phyloP scores from a whole-genome alignment of 306 rosid genomes.

The Oxytropis ochrocephala region DNA sequence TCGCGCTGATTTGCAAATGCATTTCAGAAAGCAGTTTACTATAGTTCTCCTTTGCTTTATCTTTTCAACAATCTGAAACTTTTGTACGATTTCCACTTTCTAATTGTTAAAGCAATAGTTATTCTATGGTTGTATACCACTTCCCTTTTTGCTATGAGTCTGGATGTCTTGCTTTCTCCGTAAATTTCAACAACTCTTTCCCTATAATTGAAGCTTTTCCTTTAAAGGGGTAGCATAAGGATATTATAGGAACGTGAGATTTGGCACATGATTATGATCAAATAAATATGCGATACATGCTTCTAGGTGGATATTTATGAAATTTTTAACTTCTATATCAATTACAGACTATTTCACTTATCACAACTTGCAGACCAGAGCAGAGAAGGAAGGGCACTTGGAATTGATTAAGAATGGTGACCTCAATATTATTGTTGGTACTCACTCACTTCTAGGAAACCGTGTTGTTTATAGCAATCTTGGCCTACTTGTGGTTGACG shows the following conservation, averaged over 20 bases:
- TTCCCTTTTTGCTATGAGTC: not conserved
- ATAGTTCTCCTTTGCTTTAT: not conserved
- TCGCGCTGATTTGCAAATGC: not conserved
- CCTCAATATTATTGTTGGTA: constrained; percentile 81
- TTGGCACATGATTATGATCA: constrained; percentile 7
- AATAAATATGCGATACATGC: constrained; percentile 4
- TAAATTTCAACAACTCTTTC: not conserved
- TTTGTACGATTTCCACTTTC: not conserved
- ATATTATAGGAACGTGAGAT: not conserved
- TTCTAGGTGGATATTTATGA: constrained; percentile 19
- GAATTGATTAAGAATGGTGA: constrained; percentile 69
- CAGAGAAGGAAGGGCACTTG: constrained; percentile 73
- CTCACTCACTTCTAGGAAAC: constrained; percentile 92
- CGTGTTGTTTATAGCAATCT: constrained; percentile 85
- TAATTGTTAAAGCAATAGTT: not conserved
- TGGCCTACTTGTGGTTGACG: constrained; percentile 92
- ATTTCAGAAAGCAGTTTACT: not conserved
- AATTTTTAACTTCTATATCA: constrained; percentile 1
- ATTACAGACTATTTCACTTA: constrained; percentile 31
- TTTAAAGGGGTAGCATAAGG: not conserved
- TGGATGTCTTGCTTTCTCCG: not conserved
- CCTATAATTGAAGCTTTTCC: not conserved
- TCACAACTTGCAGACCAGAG: constrained; percentile 61
- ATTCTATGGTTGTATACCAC: too few species aligned
- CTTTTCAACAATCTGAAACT: not conserved